A percentile compares a stretch with the other conserved stretches of the same genome.
These are phyloP conservation scores for Fusarium sp. DNA, from an alignment of 2,329 filamentous ascomycete species.

Conservation along the genomic window DNA sequence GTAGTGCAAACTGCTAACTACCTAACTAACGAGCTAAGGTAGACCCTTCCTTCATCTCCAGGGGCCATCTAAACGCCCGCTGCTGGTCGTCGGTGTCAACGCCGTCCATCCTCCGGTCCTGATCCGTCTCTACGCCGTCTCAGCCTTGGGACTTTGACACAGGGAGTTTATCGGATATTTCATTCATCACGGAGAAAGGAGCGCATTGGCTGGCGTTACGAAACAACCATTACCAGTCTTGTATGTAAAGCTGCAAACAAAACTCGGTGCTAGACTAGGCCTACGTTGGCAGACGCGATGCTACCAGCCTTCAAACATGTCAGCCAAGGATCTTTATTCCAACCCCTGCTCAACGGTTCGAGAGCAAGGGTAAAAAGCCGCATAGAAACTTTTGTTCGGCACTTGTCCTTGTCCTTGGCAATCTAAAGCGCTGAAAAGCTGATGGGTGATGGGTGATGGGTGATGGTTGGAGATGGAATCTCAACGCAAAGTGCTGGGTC, in stretches of 20 bases:
- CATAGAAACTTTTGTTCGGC: conserved; percentile 32
- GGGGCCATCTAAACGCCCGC: conserved; percentile 6
- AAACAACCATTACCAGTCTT: neutral
- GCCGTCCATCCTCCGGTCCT: neutral
- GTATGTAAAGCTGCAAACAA: neutral
- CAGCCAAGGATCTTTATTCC: conserved; percentile 14
- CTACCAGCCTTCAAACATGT: conserved; percentile 1
- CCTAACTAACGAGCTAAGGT: neutral
- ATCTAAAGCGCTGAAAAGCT: neutral
- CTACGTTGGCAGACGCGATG: neutral
- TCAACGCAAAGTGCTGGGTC: too few species aligned
- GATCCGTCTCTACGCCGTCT: conserved; percentile 13
- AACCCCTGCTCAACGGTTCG: conserved; percentile 23
- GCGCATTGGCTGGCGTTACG: too few species aligned
- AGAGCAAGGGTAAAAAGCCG: conserved; percentile 24
- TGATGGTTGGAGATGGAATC: neutral
- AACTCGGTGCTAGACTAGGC: neutral
- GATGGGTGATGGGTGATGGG: neutral
- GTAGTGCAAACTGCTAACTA: neutral
- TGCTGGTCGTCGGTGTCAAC: conserved; percentile 8
- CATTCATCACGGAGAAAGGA: neutral
- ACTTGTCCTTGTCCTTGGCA: conserved; percentile 22
- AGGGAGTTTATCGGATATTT: neutral
- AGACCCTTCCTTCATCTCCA: neutral
- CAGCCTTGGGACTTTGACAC: neutral